phyloP scores from a whole-genome alignment of 495 filamentous ascomycete species.

The Neurospora tetraspora region DNA sequence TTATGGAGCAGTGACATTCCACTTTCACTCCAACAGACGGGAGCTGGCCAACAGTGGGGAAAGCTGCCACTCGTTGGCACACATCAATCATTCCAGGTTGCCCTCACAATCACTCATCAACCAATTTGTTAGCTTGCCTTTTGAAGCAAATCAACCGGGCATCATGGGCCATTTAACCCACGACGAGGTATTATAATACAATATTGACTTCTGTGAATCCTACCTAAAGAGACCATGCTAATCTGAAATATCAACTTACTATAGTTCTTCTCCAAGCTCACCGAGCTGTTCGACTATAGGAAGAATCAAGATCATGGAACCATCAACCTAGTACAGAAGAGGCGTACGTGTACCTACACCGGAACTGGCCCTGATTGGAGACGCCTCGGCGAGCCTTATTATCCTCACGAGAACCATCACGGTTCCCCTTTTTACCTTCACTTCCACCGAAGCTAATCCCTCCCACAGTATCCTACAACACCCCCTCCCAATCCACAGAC shows the following conservation, averaged over 20 bases:
- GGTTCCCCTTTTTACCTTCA: not conserved
- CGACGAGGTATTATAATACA: slow-evolving; percentile 52
- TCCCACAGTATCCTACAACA: not conserved
- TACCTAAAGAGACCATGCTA: slow-evolving; percentile 13
- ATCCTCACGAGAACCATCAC: slow-evolving; percentile 9
- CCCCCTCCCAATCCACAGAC: slow-evolving; percentile 6
- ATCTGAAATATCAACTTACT: not conserved
- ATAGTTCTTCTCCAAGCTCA: slow-evolving; percentile 80
- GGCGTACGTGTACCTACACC: slow-evolving; percentile 37
- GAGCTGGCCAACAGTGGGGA: not conserved
- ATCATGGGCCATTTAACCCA: slow-evolving; percentile 48
- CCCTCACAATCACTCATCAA: not conserved
- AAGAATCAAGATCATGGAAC: slow-evolving; percentile 64
- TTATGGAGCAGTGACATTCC: not conserved
- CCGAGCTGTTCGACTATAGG: slow-evolving; percentile 58
- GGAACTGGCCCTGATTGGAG: not conserved
- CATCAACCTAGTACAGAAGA: slow-evolving; percentile 79
- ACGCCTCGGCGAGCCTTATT: not conserved
- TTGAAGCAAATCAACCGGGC: not conserved
- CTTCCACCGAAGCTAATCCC: slow-evolving; percentile 2
- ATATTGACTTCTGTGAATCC: not conserved
- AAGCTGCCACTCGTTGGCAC: not conserved
- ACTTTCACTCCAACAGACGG: not conserved
- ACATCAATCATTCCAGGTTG: not conserved
- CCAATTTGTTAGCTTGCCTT: not conserved